Base-by-base conservation (phyloP, 148 eudicot species). In the Simmondsia chinensis region DNA sequence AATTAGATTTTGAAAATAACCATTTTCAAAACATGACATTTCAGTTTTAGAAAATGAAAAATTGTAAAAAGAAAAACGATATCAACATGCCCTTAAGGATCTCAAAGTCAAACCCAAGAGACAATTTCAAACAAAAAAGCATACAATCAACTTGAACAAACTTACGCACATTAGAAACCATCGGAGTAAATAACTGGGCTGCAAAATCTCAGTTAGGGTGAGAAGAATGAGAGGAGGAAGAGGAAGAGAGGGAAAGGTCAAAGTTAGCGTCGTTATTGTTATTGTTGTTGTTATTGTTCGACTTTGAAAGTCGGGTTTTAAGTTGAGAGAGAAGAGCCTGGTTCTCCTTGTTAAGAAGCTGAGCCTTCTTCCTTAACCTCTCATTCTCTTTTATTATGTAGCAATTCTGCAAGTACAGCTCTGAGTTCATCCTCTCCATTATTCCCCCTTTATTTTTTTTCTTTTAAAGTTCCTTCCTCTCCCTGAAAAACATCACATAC, bases 371-470 rank as follows among this genome's bases (percentile, higher is more conserved):
- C 69, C 88, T 65, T 30, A 87, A 66, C 71, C 57, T 72, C 71
- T 87, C 96, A 51, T 87, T 87, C 59, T 87, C 94, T 54, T 80
- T 68, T 69, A 87, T 83, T 60, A 87, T 87, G 88, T 82, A 87
- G 32, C 75, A 74, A 65, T 87, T 87, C 59, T 82, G 53, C 78
- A 87, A 42, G 65, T 79, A 83, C 61, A 87, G 74, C 54, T 83
- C 81, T 47, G 96, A 73, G 80, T 87, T 87, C 42, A 87, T 44
- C 50, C 79, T 83, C 28, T 87, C 96, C 96, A 87, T 87, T 44
- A 16, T 50, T 20, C n/a, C n/a, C n/a, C 20, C 33, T 41, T 6
- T 3, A 8, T 41, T 9, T 41, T 41, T 10, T 21, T 21, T 33
- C 9, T 16, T 4, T 6, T 14, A 19, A 20, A 31, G 4, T 0